phyloP scores from a whole-genome alignment of 768 basidiomycete species.

The Agaricus subrufescens region DNA sequence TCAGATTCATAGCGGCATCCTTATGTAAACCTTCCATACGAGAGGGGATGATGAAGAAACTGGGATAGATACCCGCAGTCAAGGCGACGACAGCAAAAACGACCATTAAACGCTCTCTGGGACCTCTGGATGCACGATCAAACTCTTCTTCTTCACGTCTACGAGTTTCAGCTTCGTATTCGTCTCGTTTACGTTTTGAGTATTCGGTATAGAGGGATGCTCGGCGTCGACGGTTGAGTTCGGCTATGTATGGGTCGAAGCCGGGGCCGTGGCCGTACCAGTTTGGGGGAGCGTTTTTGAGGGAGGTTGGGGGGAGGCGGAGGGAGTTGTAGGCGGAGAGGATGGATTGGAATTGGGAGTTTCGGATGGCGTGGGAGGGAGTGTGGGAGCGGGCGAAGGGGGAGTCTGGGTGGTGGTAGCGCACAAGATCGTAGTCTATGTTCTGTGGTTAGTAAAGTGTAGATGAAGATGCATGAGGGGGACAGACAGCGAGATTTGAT shows the following conservation, averaged over 20 bases:
- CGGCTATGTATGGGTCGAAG: constrained; percentile 43
- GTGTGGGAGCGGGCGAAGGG: constrained; percentile 1
- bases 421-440: constrained; percentile 70
- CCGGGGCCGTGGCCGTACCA: constrained; percentile 15
- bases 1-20: constrained; percentile 52
- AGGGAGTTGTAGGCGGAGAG: constrained; percentile 60
- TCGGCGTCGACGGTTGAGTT: constrained; percentile 46
- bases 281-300: constrained; percentile 8
- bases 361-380: not conserved
- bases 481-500: constrained; percentile 66
- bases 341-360: constrained; percentile 23
- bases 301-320: constrained; percentile 26
- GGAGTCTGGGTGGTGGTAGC: constrained; percentile 68
- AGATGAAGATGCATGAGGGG: not conserved
- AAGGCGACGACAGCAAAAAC: constrained; percentile 26
- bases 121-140: constrained; percentile 15
- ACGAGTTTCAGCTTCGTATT: constrained; percentile 8
- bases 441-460: not conserved
- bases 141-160: constrained; percentile 29
- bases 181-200: constrained; percentile 10
- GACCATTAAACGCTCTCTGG: constrained; percentile 49
- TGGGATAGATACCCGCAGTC: constrained; percentile 12
- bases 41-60: constrained; percentile 28
- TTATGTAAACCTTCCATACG: constrained; percentile 41
- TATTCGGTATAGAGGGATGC: constrained; percentile 30